phyloP scores from a whole-genome alignment of 192 early-diverging fungal genomes.

The Coemansia sp. region DNA sequence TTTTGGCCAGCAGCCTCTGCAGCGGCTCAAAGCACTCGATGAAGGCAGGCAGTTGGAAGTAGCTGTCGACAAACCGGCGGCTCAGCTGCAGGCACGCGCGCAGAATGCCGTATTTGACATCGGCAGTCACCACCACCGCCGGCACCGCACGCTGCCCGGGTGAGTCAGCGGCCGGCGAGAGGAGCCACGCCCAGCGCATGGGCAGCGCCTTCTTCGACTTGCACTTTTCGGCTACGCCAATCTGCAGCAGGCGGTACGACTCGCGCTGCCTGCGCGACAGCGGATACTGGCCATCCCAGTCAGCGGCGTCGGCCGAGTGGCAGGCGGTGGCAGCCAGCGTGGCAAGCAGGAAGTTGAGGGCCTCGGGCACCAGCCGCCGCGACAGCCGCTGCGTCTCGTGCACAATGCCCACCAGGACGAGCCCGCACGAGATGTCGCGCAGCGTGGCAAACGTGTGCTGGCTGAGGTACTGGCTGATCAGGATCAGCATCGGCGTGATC shows the following conservation, averaged over 20 bases:
- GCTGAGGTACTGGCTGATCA: conserved; percentile 76
- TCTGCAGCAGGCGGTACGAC: conserved; percentile 13
- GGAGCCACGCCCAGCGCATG: conserved; percentile 39
- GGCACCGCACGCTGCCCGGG: neutral
- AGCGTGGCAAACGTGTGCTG: conserved; percentile 61
- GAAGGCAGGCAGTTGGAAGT: conserved; percentile 64
- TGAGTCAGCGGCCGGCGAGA: neutral
- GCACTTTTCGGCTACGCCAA: conserved; percentile 13
- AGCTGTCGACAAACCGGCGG: conserved; percentile 43
- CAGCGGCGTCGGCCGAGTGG: conserved; percentile 2
- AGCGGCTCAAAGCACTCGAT: conserved; percentile 60
- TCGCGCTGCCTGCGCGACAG: conserved; percentile 33
- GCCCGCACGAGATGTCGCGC: conserved; percentile 67
- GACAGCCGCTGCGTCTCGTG: conserved; percentile 66
- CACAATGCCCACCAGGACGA: conserved; percentile 75
- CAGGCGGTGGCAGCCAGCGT: conserved; percentile 36
- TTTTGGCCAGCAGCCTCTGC: conserved; percentile 13
- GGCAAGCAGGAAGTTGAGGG: conserved; percentile 59
- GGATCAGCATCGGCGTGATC: conserved; percentile 78
- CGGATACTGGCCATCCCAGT: conserved; percentile 34
- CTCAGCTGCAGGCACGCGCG: conserved; percentile 14
- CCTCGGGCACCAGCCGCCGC: conserved; percentile 76
- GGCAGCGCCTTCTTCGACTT: neutral
- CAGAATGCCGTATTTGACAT: conserved; percentile 27
- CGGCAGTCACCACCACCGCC: conserved; percentile 2